Evolutionary conservation across 148 eudicot genomes (phyloP), one percentile per base, ranked within the genome.

Genomic region (Drosera capensis): DNA sequence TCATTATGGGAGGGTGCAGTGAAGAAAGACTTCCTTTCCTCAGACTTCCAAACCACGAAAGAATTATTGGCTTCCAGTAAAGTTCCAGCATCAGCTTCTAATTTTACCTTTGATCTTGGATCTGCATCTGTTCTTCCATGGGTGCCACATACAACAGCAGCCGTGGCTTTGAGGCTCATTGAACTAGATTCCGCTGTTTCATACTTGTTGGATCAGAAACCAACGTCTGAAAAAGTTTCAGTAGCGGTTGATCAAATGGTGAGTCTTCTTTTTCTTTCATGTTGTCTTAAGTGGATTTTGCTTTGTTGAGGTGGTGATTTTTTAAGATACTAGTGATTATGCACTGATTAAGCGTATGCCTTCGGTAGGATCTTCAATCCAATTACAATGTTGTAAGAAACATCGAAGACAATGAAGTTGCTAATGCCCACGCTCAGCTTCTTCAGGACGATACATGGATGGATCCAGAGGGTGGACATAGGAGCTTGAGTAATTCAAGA

Each of bases 111-210:
- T 22, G 25, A 28, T 39, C 50, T 54, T 17, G 74, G 66, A 12
- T 39, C 42, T 25, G 67, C 67, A 48, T 21, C 71, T 51, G 77
- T 78, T 20, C 87, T 78, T 58, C 96, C 93, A 20, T 86, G 96
- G 96, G 38, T 86, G 41, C 94, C 96, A 25, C 80, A 74, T 57
- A 87, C 94, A 20, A 74, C 74, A 37, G 63, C 86, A 57, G 96
- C 94, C 24, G 82, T 79, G 30, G 78, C 75, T 19, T 55, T 87
- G 40, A 65, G 94, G 53, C 74, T 87, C 46, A 62, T 79, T 46
- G 96, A 87, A 65, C 77, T 87, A 54, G 96, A 87, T 67, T 62
- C 67, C 16, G 73, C 85, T 14, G 49, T 82, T 47, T 62, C 60
- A 25, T 87, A 76, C 63, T 47, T 56, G 14, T 68, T 63, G 13